A percentile compares a stretch with the other conserved stretches of the same genome.
phyloP scores from a whole-genome alignment of 1,139 yeast species.

The Blastobotrys malaysiensis region DNA sequence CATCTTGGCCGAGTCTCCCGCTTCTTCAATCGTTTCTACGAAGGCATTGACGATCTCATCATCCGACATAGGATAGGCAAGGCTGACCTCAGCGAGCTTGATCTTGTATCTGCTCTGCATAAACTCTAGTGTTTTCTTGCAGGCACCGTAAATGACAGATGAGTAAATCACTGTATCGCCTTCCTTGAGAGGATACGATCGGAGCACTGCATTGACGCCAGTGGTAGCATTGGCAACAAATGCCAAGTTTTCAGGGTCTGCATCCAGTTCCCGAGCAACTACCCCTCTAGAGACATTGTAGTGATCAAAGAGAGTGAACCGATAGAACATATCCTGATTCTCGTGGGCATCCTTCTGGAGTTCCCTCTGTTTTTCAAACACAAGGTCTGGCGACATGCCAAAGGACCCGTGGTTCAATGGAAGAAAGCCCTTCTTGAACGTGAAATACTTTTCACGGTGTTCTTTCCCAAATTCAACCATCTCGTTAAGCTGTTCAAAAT shows the following conservation, averaged over 20 bases:
- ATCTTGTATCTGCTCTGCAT: conserved; percentile 42
- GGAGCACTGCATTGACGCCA: conserved; percentile 53
- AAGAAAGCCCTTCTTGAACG: conserved; percentile 19
- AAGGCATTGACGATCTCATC: conserved; percentile 43
- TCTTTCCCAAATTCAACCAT: conserved; percentile 45
- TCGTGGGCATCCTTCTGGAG: conserved; percentile 26
- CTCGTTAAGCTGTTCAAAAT: too few species aligned
- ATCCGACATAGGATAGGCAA: conserved; percentile 48
- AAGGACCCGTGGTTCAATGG: conserved; percentile 27
- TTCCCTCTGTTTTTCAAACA: conserved; percentile 17
- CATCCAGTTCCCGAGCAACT: conserved; percentile 40
- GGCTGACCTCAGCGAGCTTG: conserved; percentile 40
- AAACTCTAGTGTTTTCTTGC: conserved; percentile 49
- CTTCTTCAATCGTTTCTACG: conserved; percentile 23
- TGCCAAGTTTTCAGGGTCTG: conserved; percentile 43
- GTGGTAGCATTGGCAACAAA: conserved; percentile 56
- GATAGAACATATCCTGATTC: conserved; percentile 42
- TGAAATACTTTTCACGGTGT: conserved; percentile 46
- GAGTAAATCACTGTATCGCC: conserved; percentile 54
- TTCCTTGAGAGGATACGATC: conserved; percentile 47
- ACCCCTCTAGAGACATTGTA: conserved; percentile 33
- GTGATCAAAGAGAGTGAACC: conserved; percentile 26
- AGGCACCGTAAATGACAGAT: conserved; percentile 54
- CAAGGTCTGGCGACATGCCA: conserved; percentile 23
- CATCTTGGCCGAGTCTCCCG: conserved; percentile 29